A percentile compares a stretch with the other conserved stretches of the same genome.
These are phyloP conservation scores for Podila epigama DNA, from an alignment of 192 early-diverging fungal species.

Conservation along the genomic window DNA sequence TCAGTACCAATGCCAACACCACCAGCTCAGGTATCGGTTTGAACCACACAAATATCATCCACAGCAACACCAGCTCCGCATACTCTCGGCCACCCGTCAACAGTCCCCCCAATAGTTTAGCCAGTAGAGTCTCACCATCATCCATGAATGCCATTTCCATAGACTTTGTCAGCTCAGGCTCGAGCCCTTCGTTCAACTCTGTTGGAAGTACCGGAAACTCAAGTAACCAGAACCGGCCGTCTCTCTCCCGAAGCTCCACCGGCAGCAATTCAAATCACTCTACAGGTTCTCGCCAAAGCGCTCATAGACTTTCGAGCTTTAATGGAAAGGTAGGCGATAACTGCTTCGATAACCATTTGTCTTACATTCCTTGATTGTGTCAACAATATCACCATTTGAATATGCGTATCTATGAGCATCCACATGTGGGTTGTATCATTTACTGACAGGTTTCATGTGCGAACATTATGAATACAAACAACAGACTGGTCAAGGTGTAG, in stretches of 20 bases:
- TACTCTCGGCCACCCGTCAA: conserved; percentile 5
- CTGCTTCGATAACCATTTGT: neutral
- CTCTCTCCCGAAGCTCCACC: conserved; percentile 40
- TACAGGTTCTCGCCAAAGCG: conserved; percentile 23
- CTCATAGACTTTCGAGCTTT: conserved; percentile 30
- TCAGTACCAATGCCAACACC: conserved; percentile 10
- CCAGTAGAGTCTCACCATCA: conserved; percentile 30
- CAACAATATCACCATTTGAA: no score
- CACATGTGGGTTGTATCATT: no score
- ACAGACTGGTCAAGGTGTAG: no score
- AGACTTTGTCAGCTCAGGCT: conserved; percentile 23
- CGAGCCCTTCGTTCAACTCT: conserved; percentile 11
- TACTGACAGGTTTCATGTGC: no score
- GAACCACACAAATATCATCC: conserved; percentile 17
- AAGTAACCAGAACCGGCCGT: conserved; percentile 4
- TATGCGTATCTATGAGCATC: neutral
- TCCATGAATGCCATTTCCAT: conserved; percentile 39
- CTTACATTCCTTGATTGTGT: no score
- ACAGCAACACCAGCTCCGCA: conserved; percentile 14
- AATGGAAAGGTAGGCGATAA: conserved; percentile 26
- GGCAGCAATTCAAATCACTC: conserved; percentile 40
- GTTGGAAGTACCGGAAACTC: conserved; percentile 5
- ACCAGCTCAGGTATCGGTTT: no score
- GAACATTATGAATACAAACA: no score
- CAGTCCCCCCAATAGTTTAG: conserved; percentile 12